Percentiles rank a stretch among this genome's conserved stretches.
phyloP scores from a whole-genome alignment of 2,329 filamentous ascomycete species.

The Nannizzia gypsea region DNA sequence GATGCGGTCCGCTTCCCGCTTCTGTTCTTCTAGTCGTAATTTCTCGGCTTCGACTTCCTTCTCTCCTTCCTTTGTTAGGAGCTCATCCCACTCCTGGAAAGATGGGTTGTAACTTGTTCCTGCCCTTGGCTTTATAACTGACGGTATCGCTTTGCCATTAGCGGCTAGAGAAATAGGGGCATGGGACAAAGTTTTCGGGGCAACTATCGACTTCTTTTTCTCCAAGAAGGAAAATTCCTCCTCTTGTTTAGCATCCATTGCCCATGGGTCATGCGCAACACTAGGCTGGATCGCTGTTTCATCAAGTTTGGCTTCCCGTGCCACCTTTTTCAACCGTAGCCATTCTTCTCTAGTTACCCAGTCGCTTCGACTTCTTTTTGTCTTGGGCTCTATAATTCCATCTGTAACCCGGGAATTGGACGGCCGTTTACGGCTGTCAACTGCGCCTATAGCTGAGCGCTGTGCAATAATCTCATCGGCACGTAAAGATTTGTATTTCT shows the following conservation, averaged over 20 bases:
- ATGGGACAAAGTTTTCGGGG: constrained; percentile 62
- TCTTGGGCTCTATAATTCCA: constrained; percentile 52
- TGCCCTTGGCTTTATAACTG: constrained; percentile 65
- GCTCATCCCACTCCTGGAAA: constrained; percentile 72
- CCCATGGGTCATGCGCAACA: constrained; percentile 65
- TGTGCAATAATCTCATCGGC: constrained; percentile 82
- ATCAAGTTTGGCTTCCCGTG: constrained; percentile 48
- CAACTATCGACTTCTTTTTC: constrained; percentile 53
- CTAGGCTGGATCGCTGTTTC: constrained; percentile 45
- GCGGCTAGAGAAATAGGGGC: constrained; percentile 72
- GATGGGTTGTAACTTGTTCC: constrained; percentile 88
- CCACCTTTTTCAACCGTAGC: constrained; percentile 62
- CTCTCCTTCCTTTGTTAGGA: constrained; percentile 61
- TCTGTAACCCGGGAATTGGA: constrained; percentile 52
- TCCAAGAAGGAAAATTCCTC: constrained; percentile 52
- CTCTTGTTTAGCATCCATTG: constrained; percentile 32
- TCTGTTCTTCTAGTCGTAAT: constrained; percentile 55
- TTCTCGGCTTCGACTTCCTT: constrained; percentile 70
- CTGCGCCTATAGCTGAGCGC: constrained; percentile 68
- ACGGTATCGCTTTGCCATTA: constrained; percentile 65
- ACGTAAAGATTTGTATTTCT: constrained; percentile 66
- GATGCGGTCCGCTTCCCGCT: constrained; percentile 53
- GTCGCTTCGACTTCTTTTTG: constrained; percentile 64
- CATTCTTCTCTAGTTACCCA: constrained; percentile 82
- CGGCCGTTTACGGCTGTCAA: constrained; percentile 65